phyloP scores from a whole-genome alignment of 257 asterid genomes.

The Solanum arcanum region DNA sequence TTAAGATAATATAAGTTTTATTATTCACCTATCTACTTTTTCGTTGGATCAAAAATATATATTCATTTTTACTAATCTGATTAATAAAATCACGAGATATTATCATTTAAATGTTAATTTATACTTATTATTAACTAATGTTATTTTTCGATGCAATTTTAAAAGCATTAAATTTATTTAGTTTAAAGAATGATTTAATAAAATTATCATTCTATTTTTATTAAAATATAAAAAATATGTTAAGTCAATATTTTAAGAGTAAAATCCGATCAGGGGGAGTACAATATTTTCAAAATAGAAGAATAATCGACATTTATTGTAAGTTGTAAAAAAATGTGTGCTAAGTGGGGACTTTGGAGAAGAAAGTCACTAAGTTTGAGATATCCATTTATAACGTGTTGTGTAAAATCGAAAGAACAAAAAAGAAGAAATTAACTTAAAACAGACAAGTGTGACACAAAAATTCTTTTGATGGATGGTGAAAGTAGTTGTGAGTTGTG shows the following conservation, averaged over 20 bases:
- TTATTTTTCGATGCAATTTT: not conserved
- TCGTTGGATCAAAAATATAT: not conserved
- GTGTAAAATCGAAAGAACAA: not conserved
- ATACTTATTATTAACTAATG: not conserved
- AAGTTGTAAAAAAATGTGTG: not conserved
- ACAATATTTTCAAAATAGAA: not conserved
- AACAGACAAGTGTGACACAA: not conserved
- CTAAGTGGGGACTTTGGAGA: not conserved
- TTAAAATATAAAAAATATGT: not conserved
- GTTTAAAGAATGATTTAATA: not conserved
- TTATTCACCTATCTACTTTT: not conserved
- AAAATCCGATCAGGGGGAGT: not conserved
- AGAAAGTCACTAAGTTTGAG: not conserved
- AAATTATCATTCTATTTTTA: not conserved
- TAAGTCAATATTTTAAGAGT: not conserved
- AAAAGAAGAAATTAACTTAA: not conserved
- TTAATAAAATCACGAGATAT: not conserved
- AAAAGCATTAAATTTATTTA: not conserved
- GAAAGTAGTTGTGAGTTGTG: not conserved
- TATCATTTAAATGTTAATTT: not conserved
- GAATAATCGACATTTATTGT: not conserved
- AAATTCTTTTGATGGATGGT: not conserved
- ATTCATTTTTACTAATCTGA: not conserved
- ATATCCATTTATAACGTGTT: not conserved
- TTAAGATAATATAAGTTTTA: not conserved